Percentiles rank a stretch among this genome's conserved stretches.
phyloP scores from a whole-genome alignment of 371 early-diverging fungal species.

The Apophysomyces ossiformis region DNA sequence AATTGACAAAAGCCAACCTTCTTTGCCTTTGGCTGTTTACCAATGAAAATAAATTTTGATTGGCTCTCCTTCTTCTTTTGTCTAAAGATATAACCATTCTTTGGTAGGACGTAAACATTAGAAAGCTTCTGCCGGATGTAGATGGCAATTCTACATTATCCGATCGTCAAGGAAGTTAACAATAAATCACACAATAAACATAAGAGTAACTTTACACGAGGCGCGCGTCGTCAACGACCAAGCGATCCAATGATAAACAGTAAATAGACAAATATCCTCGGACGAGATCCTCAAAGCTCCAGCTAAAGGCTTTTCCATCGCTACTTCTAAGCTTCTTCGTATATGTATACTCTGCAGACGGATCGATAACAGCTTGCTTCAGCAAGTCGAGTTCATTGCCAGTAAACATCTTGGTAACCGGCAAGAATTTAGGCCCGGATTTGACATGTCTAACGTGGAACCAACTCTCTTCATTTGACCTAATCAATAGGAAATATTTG shows the following conservation, averaged over 20 bases:
- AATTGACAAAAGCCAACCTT: too few relatives aligned
- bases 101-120: too few relatives aligned
- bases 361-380: neutral
- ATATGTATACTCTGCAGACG: neutral
- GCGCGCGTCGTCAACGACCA: neutral
- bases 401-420: neutral
- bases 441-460: neutral
- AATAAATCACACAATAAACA: too few relatives aligned
- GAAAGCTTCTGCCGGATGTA: too few relatives aligned
- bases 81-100: too few relatives aligned
- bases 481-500: neutral
- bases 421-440: neutral
- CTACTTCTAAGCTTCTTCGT: neutral
- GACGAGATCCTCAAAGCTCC: neutral
- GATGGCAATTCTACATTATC: too few relatives aligned
- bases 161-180: too few relatives aligned
- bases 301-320: neutral
- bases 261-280: neutral
- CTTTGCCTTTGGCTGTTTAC: too few relatives aligned
- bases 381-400: neutral
- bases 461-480: neutral
- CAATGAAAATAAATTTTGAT: too few relatives aligned
- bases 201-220: neutral
- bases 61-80: too few relatives aligned
- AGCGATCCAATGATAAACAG: neutral